Evolutionary conservation across 371 early-diverging fungal species (phyloP), one percentile per base, ranked within the genome.

Genomic region (Batkoa obscura): DNA sequence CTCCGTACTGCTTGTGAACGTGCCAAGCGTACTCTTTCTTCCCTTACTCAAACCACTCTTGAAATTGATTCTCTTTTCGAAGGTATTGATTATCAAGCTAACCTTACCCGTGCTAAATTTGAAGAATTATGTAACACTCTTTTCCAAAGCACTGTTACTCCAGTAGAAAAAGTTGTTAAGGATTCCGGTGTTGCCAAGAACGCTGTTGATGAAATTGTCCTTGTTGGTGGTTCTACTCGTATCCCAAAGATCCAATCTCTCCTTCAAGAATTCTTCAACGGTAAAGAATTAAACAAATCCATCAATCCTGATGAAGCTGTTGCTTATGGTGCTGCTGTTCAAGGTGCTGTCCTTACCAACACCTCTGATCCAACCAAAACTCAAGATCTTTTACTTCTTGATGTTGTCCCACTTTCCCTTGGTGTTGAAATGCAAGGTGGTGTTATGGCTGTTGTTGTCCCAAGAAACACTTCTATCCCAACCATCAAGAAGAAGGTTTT

Each of bases 161-260:
- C 83, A 57, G 80, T 86, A 58, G 73, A 80, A 66, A 76, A 74
- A 62, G 76, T 75, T 57, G 67, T 88, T 56, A 76, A 78, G 67
- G 83, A 81, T 64, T 74, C 80, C 61, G 73, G 71, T 55, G 60
- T 73, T 49, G 61, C 63, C 60, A 85, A 84, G 72, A 62, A 65
- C 63, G 70, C 79, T 31, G 78, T 89, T 58, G 63, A 72, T 59
- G 82, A 83, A 57, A 78, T 87, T 63, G 92, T 99, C 63, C 76
- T 99, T 43, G 99, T 98, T 61, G 99, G 99, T 71, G 98, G 99
- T 65, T 94, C 95, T 65, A 97, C 98, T 60, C 94, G 99, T 82
- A 99, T 99, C 72, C 99, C 99, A 78, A 96, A 91, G 84, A 88
- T 99, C 67, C 94, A 92, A 73, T 66, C 77, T 80, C 53, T 71